Base-by-base conservation (phyloP, 2,329 filamentous ascomycete genomes). In the Chrysoporthe austroafricana region DNA sequence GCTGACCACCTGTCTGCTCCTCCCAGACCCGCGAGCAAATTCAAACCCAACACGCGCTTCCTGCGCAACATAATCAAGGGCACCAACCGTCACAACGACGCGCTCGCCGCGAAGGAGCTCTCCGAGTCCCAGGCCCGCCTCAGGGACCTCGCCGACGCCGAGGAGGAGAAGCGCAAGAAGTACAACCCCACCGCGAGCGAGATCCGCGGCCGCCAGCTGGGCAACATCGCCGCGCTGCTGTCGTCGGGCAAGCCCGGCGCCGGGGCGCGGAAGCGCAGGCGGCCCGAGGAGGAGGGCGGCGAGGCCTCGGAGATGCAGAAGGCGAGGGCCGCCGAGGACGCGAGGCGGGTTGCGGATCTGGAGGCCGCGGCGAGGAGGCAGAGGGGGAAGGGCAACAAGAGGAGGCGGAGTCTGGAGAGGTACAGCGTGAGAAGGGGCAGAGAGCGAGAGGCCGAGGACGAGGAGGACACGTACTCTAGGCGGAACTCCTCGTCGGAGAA, bases 1-100 rank as follows among this genome's bases (percentile, higher is more conserved):
- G 32, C 36, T 60, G 39, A 60, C 13, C 3, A 14, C 7, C 13
- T 26, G 4, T 13, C 39, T 26, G 8, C 6, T 54, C 11, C 32
- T 32, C 21, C 26, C 50, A 93, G 88, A 74, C 87, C 89, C 67
- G 79, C 86, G 58, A 86, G 86, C 72, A 87, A 90, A 71, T 93
- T 92, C 0, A 97, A 95, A 76, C 94, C 95, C 3, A 98, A 99
- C 74, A 97, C 92, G 0, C 87, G 91, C 44, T 98, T 98, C 76
- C 81, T 99, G 54, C 90, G 90, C 67, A 91, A 96, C 74, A 92
- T 98, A 66, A 93, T 99, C 70, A 91, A 90, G 71, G 91, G 96
- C 72, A 96, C 93, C 9, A 91, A 96, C 73, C 91, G 80, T 64
- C 95, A 99, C 79, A 99, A 99, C 84, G 89, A 91, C 34, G 91